Conservation (phyloP, 176 grass and related monocot species). For the Thinopyrum elongatum region DNA sequence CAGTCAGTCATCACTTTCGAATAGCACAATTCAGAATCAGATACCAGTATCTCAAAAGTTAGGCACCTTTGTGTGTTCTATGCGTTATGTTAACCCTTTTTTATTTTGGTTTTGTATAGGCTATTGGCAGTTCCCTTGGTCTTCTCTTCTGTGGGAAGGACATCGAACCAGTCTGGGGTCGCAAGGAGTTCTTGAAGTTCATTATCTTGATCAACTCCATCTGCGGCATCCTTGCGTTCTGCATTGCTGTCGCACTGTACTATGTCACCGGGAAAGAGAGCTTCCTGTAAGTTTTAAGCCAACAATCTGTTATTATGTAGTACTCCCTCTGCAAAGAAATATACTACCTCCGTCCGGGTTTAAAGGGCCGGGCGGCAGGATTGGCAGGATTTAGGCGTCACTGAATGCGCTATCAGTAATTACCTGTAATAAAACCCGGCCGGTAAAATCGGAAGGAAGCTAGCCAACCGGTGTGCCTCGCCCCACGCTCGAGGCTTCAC, state of each 20-base stretch:
- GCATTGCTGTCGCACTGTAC: slow-evolving; percentile 79
- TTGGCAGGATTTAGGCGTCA: no score
- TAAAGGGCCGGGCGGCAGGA: no score
- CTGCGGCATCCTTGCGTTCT: slow-evolving; percentile 72
- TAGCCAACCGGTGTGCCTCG: no score
- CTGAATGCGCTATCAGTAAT: no score
- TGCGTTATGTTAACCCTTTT: background rate
- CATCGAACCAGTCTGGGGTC: slow-evolving; percentile 89
- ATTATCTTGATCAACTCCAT: slow-evolving; percentile 91
- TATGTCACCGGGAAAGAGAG: slow-evolving; percentile 91
- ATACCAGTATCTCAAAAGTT: background rate
- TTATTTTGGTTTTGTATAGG: slow-evolving; percentile 39
- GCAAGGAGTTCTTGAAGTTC: slow-evolving; percentile 94
- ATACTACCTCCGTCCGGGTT: no score
- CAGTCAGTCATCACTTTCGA: background rate
- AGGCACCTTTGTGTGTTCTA: background rate
- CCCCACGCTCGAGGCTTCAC: no score
- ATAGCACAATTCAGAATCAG: background rate
- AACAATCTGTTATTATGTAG: background rate
- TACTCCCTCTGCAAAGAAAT: no score
- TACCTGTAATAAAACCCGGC: no score
- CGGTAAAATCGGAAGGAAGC: no score
- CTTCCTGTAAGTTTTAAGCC: slow-evolving; percentile 77
- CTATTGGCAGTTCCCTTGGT: slow-evolving; percentile 83
- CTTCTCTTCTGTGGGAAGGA: slow-evolving; percentile 94